Base-by-base conservation (phyloP, 2,329 filamentous ascomycete species). In the Botrytis fragariae region DNA sequence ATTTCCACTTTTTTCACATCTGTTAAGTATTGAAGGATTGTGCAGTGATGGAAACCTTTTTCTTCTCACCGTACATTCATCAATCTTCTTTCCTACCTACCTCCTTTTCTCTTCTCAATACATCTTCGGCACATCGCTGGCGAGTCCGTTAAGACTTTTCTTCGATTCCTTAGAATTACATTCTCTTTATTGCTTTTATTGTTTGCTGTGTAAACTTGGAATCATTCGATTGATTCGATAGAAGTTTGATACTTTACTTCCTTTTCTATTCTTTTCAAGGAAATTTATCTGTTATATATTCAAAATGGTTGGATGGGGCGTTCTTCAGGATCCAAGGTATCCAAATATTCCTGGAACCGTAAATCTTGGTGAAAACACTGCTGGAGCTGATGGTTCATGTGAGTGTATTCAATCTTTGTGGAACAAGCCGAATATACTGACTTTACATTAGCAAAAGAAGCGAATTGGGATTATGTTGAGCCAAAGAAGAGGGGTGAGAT, bases 401-500 rank as follows among this genome's bases (percentile, higher is more conserved):
- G 64, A 67, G 72, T 68, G 45, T 25, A 69, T 63, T 29, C 16
- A 20, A 18, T 25, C 32, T 37, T 22, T 67, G 20, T 22, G 29
- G 37, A 14, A 22, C 25, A 22, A 48, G 42, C 32, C 32, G 20
- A 29, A 22, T 0, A 25, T 60, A 54, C 72, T 76, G 48, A 77
- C 51, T 18, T 68, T 42, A 32, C 32, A 16, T 42, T n/a, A 75
- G 74, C 74, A 22, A 76, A 76, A 64, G 72, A 74, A 37, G 76
- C 77, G 12, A 75, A 74, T 57, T 77, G 75, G 76, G 75, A 77
- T 70, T 76, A 77, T 75, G 73, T 77, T 54, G 75, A 79, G 18
- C 74, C 84, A 67, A 84, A 84, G 78, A 82, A 82, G 64, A 79
- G 81, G 71, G 79, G 80, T 64, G 84, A 88, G 74, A 83, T 88